Evolutionary conservation across 306 rosid genomes (phyloP).

Genomic region (Macrotyloma uniflorum): DNA sequence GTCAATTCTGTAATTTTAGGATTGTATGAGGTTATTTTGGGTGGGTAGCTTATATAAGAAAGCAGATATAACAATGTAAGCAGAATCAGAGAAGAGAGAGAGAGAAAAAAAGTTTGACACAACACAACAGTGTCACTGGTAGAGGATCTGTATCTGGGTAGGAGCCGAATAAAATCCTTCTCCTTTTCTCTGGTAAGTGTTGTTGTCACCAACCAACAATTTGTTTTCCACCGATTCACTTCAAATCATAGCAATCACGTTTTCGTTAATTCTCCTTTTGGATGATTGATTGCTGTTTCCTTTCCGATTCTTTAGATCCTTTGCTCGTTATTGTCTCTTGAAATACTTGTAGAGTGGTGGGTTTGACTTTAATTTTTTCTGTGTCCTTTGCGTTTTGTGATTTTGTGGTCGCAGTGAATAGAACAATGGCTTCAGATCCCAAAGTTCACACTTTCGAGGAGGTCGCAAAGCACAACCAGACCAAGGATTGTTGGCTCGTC

Average conservation of each 20-base stretch:
- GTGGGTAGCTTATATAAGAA: not conserved
- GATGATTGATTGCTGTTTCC: conserved; percentile 8
- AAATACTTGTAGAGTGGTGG: not conserved
- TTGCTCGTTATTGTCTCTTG: not conserved
- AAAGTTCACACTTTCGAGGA: conserved; percentile 69
- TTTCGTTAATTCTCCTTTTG: not conserved
- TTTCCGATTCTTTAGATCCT: conserved; percentile 31
- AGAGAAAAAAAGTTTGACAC: conserved; percentile 19
- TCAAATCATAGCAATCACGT: not conserved
- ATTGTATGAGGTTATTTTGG: not conserved
- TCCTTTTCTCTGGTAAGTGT: conserved; percentile 9
- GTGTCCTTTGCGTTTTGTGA: conserved; percentile 5
- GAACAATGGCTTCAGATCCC: conserved; percentile 74
- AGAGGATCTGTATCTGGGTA: conserved; percentile 3
- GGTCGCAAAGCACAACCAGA: conserved; percentile 71
- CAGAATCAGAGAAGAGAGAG: not conserved
- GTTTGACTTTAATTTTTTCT: conserved; percentile 40
- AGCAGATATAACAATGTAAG: not conserved
- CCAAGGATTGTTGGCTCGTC: conserved; percentile 92
- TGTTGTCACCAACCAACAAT: not conserved
- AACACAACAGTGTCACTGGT: not conserved
- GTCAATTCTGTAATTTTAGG: conserved; percentile 5
- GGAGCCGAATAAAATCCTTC: not conserved
- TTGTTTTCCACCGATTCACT: not conserved
- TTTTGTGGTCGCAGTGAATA: conserved; percentile 42